Percentiles rank a stretch among this genome's conserved stretches.
These are phyloP conservation scores for Piper betle DNA, from an alignment of 164 flowering plant genomes.

Conservation along the genomic window DNA sequence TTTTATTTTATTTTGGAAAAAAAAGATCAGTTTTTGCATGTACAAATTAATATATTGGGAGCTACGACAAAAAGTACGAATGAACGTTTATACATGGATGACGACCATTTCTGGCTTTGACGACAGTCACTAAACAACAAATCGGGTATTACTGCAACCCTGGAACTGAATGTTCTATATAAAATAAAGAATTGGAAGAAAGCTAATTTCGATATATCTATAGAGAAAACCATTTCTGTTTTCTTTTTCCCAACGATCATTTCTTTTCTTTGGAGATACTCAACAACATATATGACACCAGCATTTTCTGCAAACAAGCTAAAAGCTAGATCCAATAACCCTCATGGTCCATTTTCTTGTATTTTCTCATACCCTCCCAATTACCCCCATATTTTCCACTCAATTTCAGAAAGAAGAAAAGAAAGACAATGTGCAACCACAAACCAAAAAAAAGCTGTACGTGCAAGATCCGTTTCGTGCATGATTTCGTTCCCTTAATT, in stretches of 20 bases:
- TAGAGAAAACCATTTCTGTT: slow-evolving; percentile 25
- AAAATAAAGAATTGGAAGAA: background rate
- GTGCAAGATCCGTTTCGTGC: too few relatives aligned
- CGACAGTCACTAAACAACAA: background rate
- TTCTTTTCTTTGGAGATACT: slow-evolving; percentile 8
- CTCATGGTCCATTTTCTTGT: slow-evolving; percentile 4
- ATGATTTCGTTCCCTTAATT: too few relatives aligned
- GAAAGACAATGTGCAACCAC: background rate
- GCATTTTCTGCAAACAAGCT: slow-evolving; percentile 6
- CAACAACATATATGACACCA: slow-evolving; percentile 4
- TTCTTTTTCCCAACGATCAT: slow-evolving; percentile 56
- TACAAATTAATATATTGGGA: background rate
- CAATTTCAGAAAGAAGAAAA: background rate
- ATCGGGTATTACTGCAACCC: background rate
- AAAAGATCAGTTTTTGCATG: background rate
- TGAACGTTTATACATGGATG: too few relatives aligned
- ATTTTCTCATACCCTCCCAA: background rate
- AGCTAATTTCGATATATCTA: slow-evolving; percentile 11
- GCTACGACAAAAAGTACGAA: background rate
- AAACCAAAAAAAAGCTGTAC: background rate
- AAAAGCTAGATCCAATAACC: slow-evolving; percentile 4
- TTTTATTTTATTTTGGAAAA: too few relatives aligned
- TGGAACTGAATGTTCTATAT: background rate
- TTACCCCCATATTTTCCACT: background rate
- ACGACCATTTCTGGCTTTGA: background rate